Conservation (phyloP, 768 basidiomycete species). For the Trametes elegans region DNA sequence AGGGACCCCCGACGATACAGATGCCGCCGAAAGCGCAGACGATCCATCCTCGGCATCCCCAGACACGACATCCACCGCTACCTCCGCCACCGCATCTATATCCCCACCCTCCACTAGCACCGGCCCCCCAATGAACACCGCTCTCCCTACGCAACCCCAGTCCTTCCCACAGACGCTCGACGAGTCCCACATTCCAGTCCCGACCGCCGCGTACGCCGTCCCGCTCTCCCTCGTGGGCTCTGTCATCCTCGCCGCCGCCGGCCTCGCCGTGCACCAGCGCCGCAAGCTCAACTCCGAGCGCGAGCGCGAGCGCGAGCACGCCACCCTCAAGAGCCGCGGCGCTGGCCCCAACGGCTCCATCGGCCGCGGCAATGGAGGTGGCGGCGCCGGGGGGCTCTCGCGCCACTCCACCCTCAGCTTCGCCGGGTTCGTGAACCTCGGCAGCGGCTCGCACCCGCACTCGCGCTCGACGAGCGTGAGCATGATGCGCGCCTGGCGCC, state of each 20-base stretch:
- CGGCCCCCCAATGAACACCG: neutral
- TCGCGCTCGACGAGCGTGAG: slow-evolving; percentile 18
- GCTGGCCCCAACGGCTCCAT: no score
- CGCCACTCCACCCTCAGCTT: slow-evolving; percentile 15
- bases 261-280: slow-evolving; percentile 28
- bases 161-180: slow-evolving; percentile 14
- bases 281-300: slow-evolving; percentile 27
- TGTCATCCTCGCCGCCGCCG: slow-evolving; percentile 29
- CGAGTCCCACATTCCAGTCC: slow-evolving; percentile 23
- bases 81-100: neutral
- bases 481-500: slow-evolving; percentile 15
- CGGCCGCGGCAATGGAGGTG: no score
- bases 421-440: slow-evolving; percentile 14
- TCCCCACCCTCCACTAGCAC: neutral
- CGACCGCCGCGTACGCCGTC: slow-evolving; percentile 34
- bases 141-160: neutral
- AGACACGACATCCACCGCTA: neutral
- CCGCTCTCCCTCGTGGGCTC: slow-evolving; percentile 33
- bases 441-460: neutral
- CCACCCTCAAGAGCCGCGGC: slow-evolving; percentile 4
- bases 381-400: no score
- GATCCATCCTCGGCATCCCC: neutral
- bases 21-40: neutral
- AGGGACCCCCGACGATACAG: neutral
- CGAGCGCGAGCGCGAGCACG: slow-evolving; percentile 7